Percentiles rank a stretch among this genome's conserved stretches.
Evolutionary conservation across 2,329 filamentous ascomycete genomes (phyloP).

Genomic region (Cryoendolithus antarcticus): DNA sequence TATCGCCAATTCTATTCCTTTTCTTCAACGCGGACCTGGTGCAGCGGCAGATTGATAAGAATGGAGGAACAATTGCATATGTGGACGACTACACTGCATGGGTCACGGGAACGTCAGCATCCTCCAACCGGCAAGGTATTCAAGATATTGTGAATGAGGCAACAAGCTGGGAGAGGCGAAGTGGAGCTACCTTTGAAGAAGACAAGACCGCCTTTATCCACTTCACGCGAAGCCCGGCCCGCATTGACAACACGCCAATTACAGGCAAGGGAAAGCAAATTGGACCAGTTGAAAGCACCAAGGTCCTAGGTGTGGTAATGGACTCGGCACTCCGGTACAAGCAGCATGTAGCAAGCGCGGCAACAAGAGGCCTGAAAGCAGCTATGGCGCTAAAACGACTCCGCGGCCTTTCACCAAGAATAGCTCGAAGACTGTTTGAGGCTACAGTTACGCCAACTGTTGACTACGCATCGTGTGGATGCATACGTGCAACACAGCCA

Average conservation of each 20-base stretch:
- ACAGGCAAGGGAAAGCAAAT: not conserved
- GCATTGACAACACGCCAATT: too few species aligned
- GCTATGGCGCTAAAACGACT: constrained; percentile 2
- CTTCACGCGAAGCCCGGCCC: not conserved
- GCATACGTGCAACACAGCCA: not conserved
- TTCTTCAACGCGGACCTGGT: not conserved
- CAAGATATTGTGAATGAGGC: not conserved
- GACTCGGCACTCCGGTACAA: not conserved
- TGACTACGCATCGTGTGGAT: constrained; percentile 3
- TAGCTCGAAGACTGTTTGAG: constrained; percentile 1
- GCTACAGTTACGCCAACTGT: constrained; percentile 1
- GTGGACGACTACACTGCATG: constrained; percentile 2
- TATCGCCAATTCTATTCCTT: constrained; percentile 2
- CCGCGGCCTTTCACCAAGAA: constrained; percentile 1
- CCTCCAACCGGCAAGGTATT: too few species aligned
- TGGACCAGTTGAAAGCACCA: not conserved
- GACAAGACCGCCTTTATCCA: constrained; percentile 1
- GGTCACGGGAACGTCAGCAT: not conserved
- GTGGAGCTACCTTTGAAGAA: not conserved
- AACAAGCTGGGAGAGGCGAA: not conserved
- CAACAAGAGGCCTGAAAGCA: not conserved
- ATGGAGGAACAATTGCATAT: not conserved
- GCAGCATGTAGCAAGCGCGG: not conserved
- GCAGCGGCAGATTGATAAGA: not conserved
- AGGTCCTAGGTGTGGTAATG: not conserved